Base-by-base conservation (phyloP, 2,329 filamentous ascomycete genomes). In the Neopestalotiopsis sp. region DNA sequence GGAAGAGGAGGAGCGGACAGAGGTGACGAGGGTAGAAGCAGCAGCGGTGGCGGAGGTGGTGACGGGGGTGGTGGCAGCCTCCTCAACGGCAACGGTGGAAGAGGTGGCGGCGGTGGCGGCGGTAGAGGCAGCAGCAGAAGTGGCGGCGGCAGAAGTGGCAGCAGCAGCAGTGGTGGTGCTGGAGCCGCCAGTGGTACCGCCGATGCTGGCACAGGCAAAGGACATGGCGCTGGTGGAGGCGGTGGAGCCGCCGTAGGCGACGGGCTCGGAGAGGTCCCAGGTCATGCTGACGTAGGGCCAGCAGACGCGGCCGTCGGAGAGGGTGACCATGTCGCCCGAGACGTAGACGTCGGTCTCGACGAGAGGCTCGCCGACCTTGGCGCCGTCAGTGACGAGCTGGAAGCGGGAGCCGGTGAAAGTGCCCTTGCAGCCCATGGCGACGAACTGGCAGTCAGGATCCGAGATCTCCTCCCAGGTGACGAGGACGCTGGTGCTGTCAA, bases 381-480 rank as follows among this genome's bases (percentile, higher is more conserved):
- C 78, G 2, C 88, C 89, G 13, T 81, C 76, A 66, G 78, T 82
- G 73, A 90, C 85, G 66, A 87, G 80, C 79, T 90, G 88, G 82
- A 88, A 90, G 76, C 84, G 86, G 7, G 88, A 86, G 10, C 89
- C 89, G 2, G 86, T 82, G 75, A 88, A 90, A 5, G 81, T 79
- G n/a, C 89, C 89, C 57, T 80, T 79, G 80, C 89, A 90, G 30
- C 88, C 87, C 83, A 90, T 88, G 40, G 88, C 87, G 49, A 88
- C 81, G 69, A 84, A 85, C 67, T 86, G 81, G 76, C 88, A 91
- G 56, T 78, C 76, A 1, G 89, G 88, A 72, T 83, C 75, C 30
- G 83, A 84, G 68, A 90, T 88, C 77, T 90, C 86, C 78, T 91
- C 89, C 87, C 87, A 90, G 14, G 86, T 85, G 38, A 90, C 81